A percentile compares a stretch with the other conserved stretches of the same genome.
These are phyloP conservation scores for Tolypocladium guangdongense DNA, from an alignment of 2,329 filamentous ascomycete genomes.

Conservation along the genomic window DNA sequence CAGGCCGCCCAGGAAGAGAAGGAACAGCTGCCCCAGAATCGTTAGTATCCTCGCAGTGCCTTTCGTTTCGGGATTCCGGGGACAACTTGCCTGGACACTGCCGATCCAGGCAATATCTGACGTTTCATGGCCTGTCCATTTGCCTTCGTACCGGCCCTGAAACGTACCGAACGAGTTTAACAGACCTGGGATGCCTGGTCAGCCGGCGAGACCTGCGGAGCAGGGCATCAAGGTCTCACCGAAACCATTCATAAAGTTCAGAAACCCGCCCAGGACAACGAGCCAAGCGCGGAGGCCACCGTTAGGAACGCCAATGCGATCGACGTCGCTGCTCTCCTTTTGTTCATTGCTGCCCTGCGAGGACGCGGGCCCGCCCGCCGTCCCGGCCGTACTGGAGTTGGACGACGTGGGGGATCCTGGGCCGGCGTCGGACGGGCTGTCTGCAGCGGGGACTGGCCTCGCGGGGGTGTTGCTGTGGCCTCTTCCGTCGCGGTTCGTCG, in stretches of 20 bases:
- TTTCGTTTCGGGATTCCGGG: not conserved
- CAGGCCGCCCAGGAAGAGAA: constrained; percentile 27
- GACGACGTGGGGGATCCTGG: not conserved
- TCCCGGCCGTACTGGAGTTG: not conserved
- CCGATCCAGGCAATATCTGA: constrained; percentile 31
- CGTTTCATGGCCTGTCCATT: constrained; percentile 19
- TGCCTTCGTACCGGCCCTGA: constrained; percentile 36
- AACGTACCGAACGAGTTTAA: constrained; percentile 42
- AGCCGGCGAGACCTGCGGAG: not conserved
- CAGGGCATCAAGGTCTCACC: constrained; percentile 8
- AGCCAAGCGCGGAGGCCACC: constrained; percentile 19
- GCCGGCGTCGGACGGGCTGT: constrained; percentile 1
- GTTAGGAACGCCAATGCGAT: constrained; percentile 8
- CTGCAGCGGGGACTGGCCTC: constrained; percentile 1
- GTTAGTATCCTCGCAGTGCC: no score
- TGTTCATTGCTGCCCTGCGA: not conserved
- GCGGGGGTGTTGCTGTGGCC: no score
- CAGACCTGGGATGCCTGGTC: constrained; percentile 8
- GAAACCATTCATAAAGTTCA: constrained; percentile 16
- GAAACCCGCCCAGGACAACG: constrained; percentile 19
- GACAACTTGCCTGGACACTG: constrained; percentile 12
- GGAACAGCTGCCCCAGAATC: constrained; percentile 16
- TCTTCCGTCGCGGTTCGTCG: not conserved
- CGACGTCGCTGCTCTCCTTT: not conserved
- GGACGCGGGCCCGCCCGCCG: not conserved